Evolutionary conservation across 306 rosid species (phyloP), one percentile per base, ranked within the genome.

Genomic region (Fragaria iinumae): DNA sequence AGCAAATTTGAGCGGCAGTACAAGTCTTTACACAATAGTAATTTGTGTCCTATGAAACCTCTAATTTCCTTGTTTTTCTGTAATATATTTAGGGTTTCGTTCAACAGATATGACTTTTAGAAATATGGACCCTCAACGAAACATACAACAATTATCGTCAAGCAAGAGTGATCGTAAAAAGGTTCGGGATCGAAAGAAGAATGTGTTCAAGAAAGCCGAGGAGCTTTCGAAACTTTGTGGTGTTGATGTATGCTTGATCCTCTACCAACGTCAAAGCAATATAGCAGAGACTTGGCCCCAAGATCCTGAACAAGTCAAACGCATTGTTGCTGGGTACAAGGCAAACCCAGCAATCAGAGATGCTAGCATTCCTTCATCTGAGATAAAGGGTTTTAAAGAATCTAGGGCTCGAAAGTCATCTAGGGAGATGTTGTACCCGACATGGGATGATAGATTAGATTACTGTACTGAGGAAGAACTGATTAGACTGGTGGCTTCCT

Each of bases 211-310:
- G 67, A 60, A 60, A 60, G 67, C 39, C 9, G 67, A 13, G 38
- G 67, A 60, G 67, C 67, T 60, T 25, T 60, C 67, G 20, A 60
- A 60, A 13, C 67, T 60, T 29, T 60, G 67, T 60, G 67, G 20
- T 27, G 39, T 27, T 60, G 67, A 60, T 60, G 67, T 60, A 60
- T 27, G 67, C 39, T 60, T 60, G 67, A 29, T 60, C 20, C 14
- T 25, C 10, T 60, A 60, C 38, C 67, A 60, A 60, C 67, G 67
- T 27, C 39, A 60, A 27, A 60, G 67, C 32, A 27, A 18, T 60
- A 2, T 60, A 6, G 67, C 67, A 11, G 67, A 60, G 39, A 60
- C 38, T 60, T 60, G 67, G 67, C 67, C 67, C 9, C 18, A 60
- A 60, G 67, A 60, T 60, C 39, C 39, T 12, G 67, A 14, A 2